Conservation (phyloP, 805 yeast genomes). For the Candida alai region DNA sequence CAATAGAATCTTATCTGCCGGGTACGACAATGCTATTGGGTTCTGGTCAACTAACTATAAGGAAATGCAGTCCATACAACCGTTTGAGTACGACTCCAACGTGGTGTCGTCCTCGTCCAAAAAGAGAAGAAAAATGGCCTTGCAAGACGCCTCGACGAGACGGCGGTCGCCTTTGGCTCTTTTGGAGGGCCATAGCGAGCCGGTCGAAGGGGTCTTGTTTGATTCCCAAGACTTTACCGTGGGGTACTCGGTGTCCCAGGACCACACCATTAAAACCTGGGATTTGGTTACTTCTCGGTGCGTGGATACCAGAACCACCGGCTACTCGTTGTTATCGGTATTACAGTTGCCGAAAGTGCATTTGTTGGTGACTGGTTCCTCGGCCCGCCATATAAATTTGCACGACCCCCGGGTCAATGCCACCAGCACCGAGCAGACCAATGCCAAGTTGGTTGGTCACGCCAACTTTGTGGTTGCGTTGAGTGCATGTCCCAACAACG, state of each 20-base stretch:
- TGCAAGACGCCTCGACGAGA: slow-evolving; percentile 69
- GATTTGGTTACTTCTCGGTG: slow-evolving; percentile 83
- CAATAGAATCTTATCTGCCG: slow-evolving; percentile 74
- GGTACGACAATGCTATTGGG: slow-evolving; percentile 75
- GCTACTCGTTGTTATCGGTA: slow-evolving; percentile 77
- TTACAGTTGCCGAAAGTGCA: slow-evolving; percentile 63
- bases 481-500: slow-evolving; percentile 70
- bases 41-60: slow-evolving; percentile 86
- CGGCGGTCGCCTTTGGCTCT: slow-evolving; percentile 79
- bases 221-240: slow-evolving; percentile 73
- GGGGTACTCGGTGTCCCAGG: slow-evolving; percentile 92
- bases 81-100: slow-evolving; percentile 40
- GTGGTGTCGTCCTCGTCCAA: slow-evolving; percentile 73
- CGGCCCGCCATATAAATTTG: slow-evolving; percentile 93
- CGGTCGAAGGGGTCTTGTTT: slow-evolving; percentile 82
- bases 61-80: slow-evolving; percentile 67
- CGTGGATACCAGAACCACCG: slow-evolving; percentile 84
- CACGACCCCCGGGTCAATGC: slow-evolving; percentile 83
- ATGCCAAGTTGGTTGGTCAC: slow-evolving; percentile 75
- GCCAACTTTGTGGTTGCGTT: slow-evolving; percentile 83
- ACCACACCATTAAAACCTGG: slow-evolving; percentile 95
- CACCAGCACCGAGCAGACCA: slow-evolving; percentile 54
- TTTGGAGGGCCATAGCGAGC: slow-evolving; percentile 77
- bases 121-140: slow-evolving; percentile 80
- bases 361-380: slow-evolving; percentile 87